Evolutionary conservation across 2,329 filamentous ascomycete genomes (phyloP).

Genomic region (Neofusicoccum parvum): DNA sequence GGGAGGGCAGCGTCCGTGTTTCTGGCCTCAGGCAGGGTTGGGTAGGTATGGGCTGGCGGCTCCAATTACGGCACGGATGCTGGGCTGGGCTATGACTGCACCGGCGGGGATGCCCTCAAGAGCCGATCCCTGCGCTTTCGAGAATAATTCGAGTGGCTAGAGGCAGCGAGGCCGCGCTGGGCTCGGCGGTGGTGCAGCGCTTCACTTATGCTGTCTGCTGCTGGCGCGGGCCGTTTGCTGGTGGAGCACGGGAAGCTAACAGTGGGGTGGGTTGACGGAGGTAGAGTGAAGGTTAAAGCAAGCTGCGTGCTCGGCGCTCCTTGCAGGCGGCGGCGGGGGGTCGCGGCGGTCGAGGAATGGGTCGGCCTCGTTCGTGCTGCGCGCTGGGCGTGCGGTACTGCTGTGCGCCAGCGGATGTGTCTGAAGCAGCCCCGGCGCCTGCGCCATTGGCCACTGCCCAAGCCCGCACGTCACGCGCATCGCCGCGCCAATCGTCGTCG

Average conservation of each 20-base stretch:
- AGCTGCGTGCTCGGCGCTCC: not conserved
- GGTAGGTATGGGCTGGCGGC: constrained; percentile 17
- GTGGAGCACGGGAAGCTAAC: constrained; percentile 17
- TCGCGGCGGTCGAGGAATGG: not conserved
- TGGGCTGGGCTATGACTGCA: constrained; percentile 15
- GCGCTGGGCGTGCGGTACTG: not conserved
- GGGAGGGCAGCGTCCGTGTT: constrained; percentile 23
- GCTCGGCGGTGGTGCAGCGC: constrained; percentile 4
- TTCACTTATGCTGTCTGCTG: constrained; percentile 7
- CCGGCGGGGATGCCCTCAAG: constrained; percentile 11
- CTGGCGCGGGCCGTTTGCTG: constrained; percentile 20
- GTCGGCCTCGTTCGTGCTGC: not conserved
- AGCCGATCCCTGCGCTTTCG: constrained; percentile 20
- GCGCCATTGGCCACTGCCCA: constrained; percentile 9
- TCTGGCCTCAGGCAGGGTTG: constrained; percentile 35
- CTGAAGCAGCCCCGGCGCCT: constrained; percentile 8
- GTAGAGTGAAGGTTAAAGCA: constrained; percentile 10
- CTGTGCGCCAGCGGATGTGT: constrained; percentile 2
- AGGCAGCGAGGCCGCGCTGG: constrained; percentile 8
- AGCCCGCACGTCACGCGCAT: constrained; percentile 15
- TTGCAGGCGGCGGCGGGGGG: not conserved
- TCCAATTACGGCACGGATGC: constrained; percentile 16
- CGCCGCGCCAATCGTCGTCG: constrained; percentile 10
- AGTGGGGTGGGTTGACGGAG: constrained; percentile 20
- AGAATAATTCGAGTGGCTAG: constrained; percentile 5